phyloP scores from a whole-genome alignment of 768 basidiomycete genomes.

The Phylloporus arenicola region DNA sequence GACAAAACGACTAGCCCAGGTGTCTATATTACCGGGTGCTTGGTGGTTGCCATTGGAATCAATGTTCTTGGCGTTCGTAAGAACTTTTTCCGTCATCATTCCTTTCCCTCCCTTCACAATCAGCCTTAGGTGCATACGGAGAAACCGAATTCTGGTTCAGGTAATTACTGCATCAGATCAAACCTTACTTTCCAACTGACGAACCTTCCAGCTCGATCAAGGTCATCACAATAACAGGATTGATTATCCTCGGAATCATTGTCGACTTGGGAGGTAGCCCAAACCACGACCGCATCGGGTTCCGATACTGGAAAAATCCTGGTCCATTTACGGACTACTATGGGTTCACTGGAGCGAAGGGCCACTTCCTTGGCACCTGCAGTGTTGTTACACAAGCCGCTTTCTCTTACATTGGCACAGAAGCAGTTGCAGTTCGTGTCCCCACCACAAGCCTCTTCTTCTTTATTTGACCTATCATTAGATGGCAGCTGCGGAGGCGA shows the following conservation, averaged over 20 bases:
- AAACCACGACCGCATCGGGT: slow-evolving; percentile 45
- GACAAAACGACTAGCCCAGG: slow-evolving; percentile 36
- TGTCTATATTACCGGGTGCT: slow-evolving; percentile 48
- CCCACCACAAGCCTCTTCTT: not conserved
- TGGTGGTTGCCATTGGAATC: slow-evolving; percentile 45
- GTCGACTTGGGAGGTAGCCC: slow-evolving; percentile 53
- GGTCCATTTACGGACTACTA: slow-evolving; percentile 50
- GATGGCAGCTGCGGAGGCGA: slow-evolving; percentile 45
- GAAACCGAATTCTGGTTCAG: slow-evolving; percentile 50
- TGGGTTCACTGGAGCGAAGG: slow-evolving; percentile 38
- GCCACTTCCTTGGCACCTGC: slow-evolving; percentile 48
- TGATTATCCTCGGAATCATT: slow-evolving; percentile 44
- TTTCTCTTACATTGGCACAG: slow-evolving; percentile 57
- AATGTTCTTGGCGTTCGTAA: slow-evolving; percentile 39
- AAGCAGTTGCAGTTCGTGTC: slow-evolving; percentile 39
- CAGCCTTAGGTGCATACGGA: slow-evolving; percentile 34
- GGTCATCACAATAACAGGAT: slow-evolving; percentile 42
- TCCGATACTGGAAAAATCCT: slow-evolving; percentile 47
- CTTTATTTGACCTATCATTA: slow-evolving; percentile 5
- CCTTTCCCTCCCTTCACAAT: not conserved
- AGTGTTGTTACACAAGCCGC: slow-evolving; percentile 54
- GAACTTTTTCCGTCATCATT: not conserved
- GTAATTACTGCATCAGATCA: not conserved
- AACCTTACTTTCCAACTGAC: not conserved
- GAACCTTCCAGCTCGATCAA: slow-evolving; percentile 40